These are phyloP conservation scores for Xylaria sp. DNA, from an alignment of 2,329 filamentous ascomycete species.

Conservation along the genomic window DNA sequence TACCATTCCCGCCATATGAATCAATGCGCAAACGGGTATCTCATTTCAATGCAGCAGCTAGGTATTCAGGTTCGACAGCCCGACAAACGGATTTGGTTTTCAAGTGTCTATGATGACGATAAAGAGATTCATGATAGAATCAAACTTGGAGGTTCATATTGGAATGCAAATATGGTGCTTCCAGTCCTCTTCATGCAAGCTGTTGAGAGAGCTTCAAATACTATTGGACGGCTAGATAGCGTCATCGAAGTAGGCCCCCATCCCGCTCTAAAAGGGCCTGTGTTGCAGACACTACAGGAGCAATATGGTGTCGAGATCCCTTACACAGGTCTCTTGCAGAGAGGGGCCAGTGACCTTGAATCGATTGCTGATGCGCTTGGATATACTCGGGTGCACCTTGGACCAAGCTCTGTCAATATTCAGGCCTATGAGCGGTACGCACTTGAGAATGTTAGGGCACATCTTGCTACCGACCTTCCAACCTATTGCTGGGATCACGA, in stretches of 20 bases:
- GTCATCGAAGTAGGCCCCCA: conserved; percentile 29
- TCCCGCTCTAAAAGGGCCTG: conserved; percentile 20
- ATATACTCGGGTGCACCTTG: conserved; percentile 1
- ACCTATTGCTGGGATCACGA: conserved; percentile 35
- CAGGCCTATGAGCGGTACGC: conserved; percentile 5
- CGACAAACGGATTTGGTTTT: conserved; percentile 37
- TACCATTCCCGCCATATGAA: conserved; percentile 43
- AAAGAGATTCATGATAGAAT: conserved; percentile 12
- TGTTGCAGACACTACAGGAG: conserved; percentile 15
- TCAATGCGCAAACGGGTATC: not conserved
- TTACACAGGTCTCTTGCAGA: conserved; percentile 7
- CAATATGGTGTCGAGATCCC: too few relatives aligned
- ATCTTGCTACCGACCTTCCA: conserved; percentile 20
- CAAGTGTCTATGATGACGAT: conserved; percentile 37
- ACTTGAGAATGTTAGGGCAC: not conserved
- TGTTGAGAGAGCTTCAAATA: not conserved
- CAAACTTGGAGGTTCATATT: conserved; percentile 43
- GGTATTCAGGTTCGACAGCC: conserved; percentile 24
- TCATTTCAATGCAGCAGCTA: too few relatives aligned
- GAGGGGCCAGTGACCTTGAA: not conserved
- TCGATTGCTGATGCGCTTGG: conserved; percentile 13
- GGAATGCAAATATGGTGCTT: conserved; percentile 51
- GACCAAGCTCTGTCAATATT: not conserved
- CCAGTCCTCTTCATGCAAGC: conserved; percentile 44
- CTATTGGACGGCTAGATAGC: conserved; percentile 1